Base-by-base conservation (phyloP, 1,284 basidiomycete species). In the Ustilago loliicola region DNA sequence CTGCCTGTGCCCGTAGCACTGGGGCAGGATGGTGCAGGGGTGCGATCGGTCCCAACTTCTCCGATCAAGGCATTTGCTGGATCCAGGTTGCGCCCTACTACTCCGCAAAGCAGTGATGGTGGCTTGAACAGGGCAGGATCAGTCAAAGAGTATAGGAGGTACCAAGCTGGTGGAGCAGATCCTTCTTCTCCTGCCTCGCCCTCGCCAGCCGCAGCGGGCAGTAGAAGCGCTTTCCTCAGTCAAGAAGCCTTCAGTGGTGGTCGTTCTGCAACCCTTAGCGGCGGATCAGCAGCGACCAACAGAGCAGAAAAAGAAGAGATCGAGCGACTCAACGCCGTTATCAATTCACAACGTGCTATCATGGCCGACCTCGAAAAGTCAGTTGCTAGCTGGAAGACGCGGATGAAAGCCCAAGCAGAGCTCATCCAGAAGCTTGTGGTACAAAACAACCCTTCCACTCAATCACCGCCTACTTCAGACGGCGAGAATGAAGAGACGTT, bases 291-390 rank as follows among this genome's bases (percentile, higher is more conserved):
- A 8, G 32, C 11, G 10, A 40, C 29, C 21, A 47, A 53, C 52
- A 57, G 48, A 17, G 70, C 74, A 15, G 81, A 84, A 42, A 66
- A 62, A 34, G 75, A 79, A 50, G 82, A 84, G 67, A 83, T 84
- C 59, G 66, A 71, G n/a, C 60, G 82, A 7, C 54, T 84, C 29
- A 84, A 84, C 36, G 67, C 70, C 2, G 82, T 84, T 7, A 83
- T 84, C 57, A 48, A 45, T 19, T 70, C 66, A 38, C 82, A 84
- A 55, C 67, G 82, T 11, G 67, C 68, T 10, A 66, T 84, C 51
- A 84, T 84, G 82, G 57, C 81, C 5, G 82, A 84, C 36, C 61
- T 84, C 9, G 82, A 84, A 53, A 60, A 57, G 2, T 77, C 78
- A 36, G 82, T 84, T 8, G 80, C 72, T 1, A 63, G 62, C 13